Conservation (phyloP, 345 rosid species). For the Psidium friedrichsthalianum region DNA sequence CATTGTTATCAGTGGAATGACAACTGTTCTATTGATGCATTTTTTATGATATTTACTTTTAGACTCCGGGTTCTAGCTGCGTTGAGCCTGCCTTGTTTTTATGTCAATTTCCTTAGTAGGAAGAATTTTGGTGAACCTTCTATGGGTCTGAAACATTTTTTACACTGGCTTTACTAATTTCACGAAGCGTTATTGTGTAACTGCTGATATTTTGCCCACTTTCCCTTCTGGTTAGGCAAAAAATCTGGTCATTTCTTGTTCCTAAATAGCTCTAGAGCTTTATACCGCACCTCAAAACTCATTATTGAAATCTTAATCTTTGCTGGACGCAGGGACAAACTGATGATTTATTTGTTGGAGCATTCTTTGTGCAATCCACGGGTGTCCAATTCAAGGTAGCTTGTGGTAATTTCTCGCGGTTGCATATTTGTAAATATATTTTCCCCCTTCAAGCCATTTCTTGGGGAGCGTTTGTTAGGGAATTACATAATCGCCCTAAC, state of each 20-base stretch:
- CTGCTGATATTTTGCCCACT: background rate
- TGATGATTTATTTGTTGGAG: background rate
- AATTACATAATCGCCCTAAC: background rate
- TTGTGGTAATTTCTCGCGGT: background rate
- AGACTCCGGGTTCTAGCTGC: background rate
- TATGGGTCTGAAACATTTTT: background rate
- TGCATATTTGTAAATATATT: background rate
- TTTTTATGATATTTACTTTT: background rate
- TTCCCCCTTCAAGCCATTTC: background rate
- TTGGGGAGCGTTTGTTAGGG: background rate
- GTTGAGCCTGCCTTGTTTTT: background rate
- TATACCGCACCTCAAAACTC: background rate
- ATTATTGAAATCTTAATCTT: background rate
- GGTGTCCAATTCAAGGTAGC: background rate
- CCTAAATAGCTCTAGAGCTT: background rate
- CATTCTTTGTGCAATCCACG: background rate
- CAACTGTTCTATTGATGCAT: background rate
- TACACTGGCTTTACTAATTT: background rate
- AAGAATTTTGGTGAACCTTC: background rate
- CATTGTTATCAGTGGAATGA: background rate
- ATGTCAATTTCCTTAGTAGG: background rate
- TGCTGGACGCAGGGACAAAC: background rate
- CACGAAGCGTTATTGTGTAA: background rate
- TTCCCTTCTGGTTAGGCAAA: background rate
- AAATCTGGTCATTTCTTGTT: background rate